Percentiles rank a stretch among this genome's conserved stretches.
Conservation (phyloP, 1,284 basidiomycete species). For the Puccinia sorghi region DNA sequence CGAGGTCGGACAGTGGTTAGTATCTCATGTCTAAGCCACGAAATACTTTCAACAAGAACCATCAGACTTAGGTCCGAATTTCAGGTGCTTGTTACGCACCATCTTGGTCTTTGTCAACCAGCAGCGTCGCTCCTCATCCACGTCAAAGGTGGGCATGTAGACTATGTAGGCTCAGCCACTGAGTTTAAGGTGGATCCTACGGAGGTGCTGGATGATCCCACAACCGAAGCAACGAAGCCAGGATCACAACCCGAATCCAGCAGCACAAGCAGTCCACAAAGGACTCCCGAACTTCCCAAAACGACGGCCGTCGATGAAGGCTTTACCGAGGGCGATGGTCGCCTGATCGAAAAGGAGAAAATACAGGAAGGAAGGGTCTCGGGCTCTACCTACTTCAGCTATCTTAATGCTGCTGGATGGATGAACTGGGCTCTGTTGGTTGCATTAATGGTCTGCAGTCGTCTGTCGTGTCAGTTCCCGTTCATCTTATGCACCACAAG, state of each 20-base stretch:
- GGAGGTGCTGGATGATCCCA: conserved; percentile 24
- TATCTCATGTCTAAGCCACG: neutral
- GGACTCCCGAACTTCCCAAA: conserved; percentile 7
- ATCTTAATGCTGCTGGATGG: conserved; percentile 67
- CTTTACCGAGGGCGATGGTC: conserved; percentile 13
- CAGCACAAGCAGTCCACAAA: neutral
- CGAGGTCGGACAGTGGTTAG: conserved; percentile 48
- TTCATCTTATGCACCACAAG: conserved; percentile 56
- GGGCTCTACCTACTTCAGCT: conserved; percentile 64
- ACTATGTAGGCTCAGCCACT: conserved; percentile 28
- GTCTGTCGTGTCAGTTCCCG: conserved; percentile 66
- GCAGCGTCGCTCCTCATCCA: conserved; percentile 39
- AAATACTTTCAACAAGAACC: neutral
- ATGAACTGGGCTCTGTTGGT: conserved; percentile 65
- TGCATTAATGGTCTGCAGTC: conserved; percentile 64
- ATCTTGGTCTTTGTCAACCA: conserved; percentile 42
- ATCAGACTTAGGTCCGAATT: neutral
- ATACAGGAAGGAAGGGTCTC: conserved; percentile 69
- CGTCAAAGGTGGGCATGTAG: conserved; percentile 27
- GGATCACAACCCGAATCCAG: conserved; percentile 22
- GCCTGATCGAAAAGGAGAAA: conserved; percentile 66
- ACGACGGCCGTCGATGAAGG: neutral
- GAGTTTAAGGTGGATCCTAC: conserved; percentile 17
- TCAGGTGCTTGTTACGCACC: conserved; percentile 48
- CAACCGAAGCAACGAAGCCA: neutral